Percentiles rank a stretch among this genome's conserved stretches.
phyloP scores from a whole-genome alignment of 768 basidiomycete genomes.

The Chalciporus pseudorubinellus region DNA sequence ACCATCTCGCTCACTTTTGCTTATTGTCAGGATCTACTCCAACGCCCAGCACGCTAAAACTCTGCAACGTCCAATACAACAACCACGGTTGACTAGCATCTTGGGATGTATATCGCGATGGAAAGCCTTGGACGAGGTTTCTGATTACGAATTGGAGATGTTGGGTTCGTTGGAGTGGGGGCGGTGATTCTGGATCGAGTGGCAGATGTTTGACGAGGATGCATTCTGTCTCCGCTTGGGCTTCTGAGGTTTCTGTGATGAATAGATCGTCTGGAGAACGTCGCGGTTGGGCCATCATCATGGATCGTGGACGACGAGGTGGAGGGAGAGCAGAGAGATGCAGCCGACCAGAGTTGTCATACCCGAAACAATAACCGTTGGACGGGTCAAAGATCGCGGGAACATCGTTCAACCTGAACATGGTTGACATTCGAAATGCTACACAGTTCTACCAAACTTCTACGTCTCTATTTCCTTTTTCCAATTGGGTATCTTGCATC shows the following conservation, averaged over 20 bases:
- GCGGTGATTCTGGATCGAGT: slow-evolving; percentile 20
- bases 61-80: slow-evolving; percentile 88
- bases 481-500: background rate
- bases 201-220: slow-evolving; percentile 58
- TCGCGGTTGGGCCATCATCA: slow-evolving; percentile 24
- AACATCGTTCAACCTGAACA: background rate
- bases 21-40: slow-evolving; percentile 75
- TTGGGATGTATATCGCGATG: slow-evolving; percentile 72
- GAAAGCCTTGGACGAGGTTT: slow-evolving; percentile 76
- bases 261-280: slow-evolving; percentile 55
- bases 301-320: background rate
- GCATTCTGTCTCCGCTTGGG: slow-evolving; percentile 66
- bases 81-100: slow-evolving; percentile 97
- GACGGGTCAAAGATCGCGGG: no score
- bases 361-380: background rate
- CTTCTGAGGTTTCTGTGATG: slow-evolving; percentile 57
- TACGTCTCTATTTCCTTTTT: background rate
- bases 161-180: slow-evolving; percentile 53
- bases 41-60: slow-evolving; percentile 76
- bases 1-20: slow-evolving; percentile 50
- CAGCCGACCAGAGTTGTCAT: background rate
- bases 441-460: background rate
- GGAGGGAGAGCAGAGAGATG: background rate
- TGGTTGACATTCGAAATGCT: background rate
- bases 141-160: slow-evolving; percentile 78